Evolutionary conservation across 2,329 filamentous ascomycete genomes (phyloP).

Genomic region (Dendrostoma leiphaemia): DNA sequence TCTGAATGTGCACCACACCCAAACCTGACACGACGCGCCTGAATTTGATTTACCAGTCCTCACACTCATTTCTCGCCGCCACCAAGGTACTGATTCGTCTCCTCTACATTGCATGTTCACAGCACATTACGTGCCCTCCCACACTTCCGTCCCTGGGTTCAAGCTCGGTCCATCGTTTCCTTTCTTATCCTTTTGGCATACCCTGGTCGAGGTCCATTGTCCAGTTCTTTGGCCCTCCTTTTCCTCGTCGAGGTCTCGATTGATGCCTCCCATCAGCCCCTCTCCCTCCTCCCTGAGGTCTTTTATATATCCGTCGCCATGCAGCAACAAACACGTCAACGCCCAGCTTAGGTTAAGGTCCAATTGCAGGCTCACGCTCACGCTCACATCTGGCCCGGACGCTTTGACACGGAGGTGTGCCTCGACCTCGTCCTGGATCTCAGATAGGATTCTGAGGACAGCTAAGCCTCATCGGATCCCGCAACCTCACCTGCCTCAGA

Average conservation of each 20-base stretch:
- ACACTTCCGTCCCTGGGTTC: slow-evolving; percentile 2
- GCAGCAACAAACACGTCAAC: slow-evolving; percentile 13
- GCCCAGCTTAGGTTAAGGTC: no score
- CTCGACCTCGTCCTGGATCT: neutral
- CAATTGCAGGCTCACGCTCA: slow-evolving; percentile 7
- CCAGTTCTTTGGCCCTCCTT: slow-evolving; percentile 1
- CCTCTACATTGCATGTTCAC: neutral
- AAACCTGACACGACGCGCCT: neutral
- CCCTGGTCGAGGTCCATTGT: slow-evolving; percentile 1
- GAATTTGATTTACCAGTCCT: neutral
- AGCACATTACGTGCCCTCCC: slow-evolving; percentile 16
- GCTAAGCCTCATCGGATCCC: slow-evolving; percentile 28
- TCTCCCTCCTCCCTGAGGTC: slow-evolving; percentile 12
- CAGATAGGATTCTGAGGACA: slow-evolving; percentile 28
- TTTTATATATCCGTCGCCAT: slow-evolving; percentile 5
- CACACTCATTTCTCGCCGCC: neutral
- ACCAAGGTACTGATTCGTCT: neutral
- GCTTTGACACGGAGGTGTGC: slow-evolving; percentile 2
- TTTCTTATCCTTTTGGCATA: neutral
- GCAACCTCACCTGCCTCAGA: slow-evolving; percentile 1
- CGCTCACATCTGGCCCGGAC: neutral
- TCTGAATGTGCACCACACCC: no score
- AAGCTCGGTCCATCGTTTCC: neutral
- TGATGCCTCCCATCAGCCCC: slow-evolving; percentile 20
- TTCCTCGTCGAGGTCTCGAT: slow-evolving; percentile 6